Evolutionary conservation across 805 yeast species (phyloP).

Genomic region (Kazachstania africana): DNA sequence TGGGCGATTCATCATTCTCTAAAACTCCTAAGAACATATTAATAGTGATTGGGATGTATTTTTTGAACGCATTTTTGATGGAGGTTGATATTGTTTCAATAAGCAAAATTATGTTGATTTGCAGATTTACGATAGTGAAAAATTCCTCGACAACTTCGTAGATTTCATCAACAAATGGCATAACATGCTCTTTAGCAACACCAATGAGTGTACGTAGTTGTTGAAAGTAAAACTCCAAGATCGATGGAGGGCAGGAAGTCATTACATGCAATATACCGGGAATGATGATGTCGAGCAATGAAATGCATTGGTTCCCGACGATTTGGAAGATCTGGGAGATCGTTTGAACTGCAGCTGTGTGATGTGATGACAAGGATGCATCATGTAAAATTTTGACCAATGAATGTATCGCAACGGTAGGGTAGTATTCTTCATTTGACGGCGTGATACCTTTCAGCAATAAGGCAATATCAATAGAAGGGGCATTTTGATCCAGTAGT

Average conservation of each 20-base stretch:
- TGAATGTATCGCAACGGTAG: constrained; percentile 85
- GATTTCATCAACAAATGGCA: constrained; percentile 69
- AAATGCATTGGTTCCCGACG: constrained; percentile 76
- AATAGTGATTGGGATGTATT: constrained; percentile 65
- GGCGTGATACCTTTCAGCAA: constrained; percentile 93
- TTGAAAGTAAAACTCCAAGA: constrained; percentile 80
- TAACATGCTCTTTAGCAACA: constrained; percentile 80
- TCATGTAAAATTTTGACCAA: constrained; percentile 77
- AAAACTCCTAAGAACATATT: constrained; percentile 66
- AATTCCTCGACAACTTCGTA: constrained; percentile 67
- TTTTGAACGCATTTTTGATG: constrained; percentile 83
- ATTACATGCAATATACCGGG: constrained; percentile 82
- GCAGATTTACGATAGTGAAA: constrained; percentile 51
- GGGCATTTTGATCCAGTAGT: constrained; percentile 66
- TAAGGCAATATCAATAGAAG: constrained; percentile 80
- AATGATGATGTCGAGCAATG: constrained; percentile 77
- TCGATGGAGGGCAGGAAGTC: constrained; percentile 65
- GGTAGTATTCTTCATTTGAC: constrained; percentile 82
- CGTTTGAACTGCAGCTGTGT: constrained; percentile 88
- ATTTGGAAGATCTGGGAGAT: constrained; percentile 85
- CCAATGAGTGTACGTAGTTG: constrained; percentile 70
- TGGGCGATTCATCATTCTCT: constrained; percentile 56
- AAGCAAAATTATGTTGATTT: constrained; percentile 66
- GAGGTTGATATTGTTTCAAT: constrained; percentile 79
- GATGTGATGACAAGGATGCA: constrained; percentile 73